Evolutionary conservation across 2,329 filamentous ascomycete genomes (phyloP), one percentile per base, ranked within the genome.

Genomic region (Fusarium mangiferae): DNA sequence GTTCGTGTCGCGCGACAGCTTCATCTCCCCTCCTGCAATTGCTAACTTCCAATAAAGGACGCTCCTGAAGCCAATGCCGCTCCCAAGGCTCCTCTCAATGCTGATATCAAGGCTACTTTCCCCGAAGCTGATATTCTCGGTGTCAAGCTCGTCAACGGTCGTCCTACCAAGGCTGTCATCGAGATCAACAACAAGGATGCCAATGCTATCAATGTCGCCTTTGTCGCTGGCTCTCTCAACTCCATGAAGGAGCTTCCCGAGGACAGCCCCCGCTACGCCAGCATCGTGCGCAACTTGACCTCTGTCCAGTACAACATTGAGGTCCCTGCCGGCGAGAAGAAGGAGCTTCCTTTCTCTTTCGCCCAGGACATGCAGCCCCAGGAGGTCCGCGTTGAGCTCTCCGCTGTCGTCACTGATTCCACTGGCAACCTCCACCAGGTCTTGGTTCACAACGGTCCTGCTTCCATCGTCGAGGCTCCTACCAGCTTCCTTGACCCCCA

Each of bases 401-500:
- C 92, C 39, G 92, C 94, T 60, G 88, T 98, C 61, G 82, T 98
- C 76, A 88, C 88, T 80, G 90, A 92, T 81, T 82, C 84, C 72
- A 89, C 90, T 77, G 92, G 92, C 77, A 85, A 87, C 66, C 84
- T 95, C 80, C 95, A 93, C 87, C 94, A 95, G 77, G 82, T 98
- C 59, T 87, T 90, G 72, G 93, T 93, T 66, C 95, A 93, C 87
- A 94, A 96, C 82, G 92, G 92, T 81, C 92, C 92, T 56, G 94
- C 97, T 75, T 91, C 90, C 82, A 90, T 99, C 73, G 95, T 98
- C 57, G 96, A 98, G 84, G 91, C 95, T 6, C 94, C 96, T 62
- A 94, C 93, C 73, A 97, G 92, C 88, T 90, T 98, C 84, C 93
- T 98, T 74, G 96, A 98, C 82, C 96, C 95, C 70, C 95, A 98